These are phyloP conservation scores for Aspergillus eucalypticola DNA, from an alignment of 2,329 filamentous ascomycete species.

Conservation along the genomic window DNA sequence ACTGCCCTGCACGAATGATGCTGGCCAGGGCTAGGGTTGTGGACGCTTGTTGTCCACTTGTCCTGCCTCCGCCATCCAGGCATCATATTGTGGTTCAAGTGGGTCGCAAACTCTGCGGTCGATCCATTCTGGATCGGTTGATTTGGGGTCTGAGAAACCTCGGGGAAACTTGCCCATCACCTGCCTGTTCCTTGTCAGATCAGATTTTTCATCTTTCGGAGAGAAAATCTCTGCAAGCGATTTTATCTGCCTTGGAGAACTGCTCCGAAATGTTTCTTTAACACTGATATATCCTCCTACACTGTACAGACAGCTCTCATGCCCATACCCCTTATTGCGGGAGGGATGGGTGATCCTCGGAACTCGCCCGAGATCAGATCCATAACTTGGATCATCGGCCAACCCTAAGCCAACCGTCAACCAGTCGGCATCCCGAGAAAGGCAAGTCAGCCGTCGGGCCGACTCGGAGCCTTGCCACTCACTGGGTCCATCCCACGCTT, in stretches of 20 bases:
- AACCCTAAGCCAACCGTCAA: not conserved
- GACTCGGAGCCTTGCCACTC: conserved; percentile 2
- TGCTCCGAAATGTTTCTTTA: not conserved
- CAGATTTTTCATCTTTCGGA: not conserved
- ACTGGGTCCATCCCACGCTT: not conserved
- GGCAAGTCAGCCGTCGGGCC: conserved; percentile 3
- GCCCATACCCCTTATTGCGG: not conserved
- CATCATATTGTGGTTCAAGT: not conserved
- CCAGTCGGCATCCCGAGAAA: conserved; percentile 8
- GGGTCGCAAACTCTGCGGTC: conserved; percentile 4
- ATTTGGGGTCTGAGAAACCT: conserved; percentile 5
- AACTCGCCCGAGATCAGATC: not conserved
- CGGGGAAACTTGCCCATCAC: conserved; percentile 1
- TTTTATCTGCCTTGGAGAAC: not conserved
- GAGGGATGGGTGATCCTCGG: not conserved
- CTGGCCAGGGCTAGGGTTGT: conserved; percentile 3
- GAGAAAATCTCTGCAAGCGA: not conserved
- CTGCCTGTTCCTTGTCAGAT: not conserved
- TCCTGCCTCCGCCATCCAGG: not conserved
- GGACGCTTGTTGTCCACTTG: not conserved
- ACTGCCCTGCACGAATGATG: conserved; percentile 2
- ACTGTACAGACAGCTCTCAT: not conserved
- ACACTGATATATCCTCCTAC: not conserved
- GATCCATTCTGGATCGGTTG: not conserved
- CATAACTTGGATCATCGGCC: not conserved